Conservation (phyloP, 2,329 filamentous ascomycete genomes). For the Fusarium sp. region DNA sequence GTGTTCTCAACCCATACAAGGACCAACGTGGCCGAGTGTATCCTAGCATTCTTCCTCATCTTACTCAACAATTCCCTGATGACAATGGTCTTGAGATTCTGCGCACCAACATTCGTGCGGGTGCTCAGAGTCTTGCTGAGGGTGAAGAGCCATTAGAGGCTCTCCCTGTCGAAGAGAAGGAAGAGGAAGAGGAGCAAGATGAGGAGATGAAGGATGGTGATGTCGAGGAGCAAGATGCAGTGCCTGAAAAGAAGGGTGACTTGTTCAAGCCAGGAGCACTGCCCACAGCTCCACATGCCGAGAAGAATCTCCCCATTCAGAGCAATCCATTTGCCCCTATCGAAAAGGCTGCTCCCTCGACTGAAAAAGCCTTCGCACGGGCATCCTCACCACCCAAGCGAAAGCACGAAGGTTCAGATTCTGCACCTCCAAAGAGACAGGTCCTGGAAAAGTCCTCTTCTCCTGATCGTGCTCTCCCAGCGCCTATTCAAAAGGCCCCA, state of each 20-base stretch:
- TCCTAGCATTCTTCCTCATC: slow-evolving; percentile 82
- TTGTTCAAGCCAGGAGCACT: slow-evolving; percentile 36
- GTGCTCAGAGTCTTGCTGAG: slow-evolving; percentile 37
- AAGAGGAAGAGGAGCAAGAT: slow-evolving; percentile 53
- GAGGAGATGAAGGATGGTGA: slow-evolving; percentile 51
- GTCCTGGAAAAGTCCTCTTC: slow-evolving; percentile 49
- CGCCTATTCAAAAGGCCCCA: slow-evolving; percentile 26
- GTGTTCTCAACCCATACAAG: slow-evolving; percentile 80
- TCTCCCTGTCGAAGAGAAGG: slow-evolving; percentile 41
- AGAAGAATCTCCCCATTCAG: slow-evolving; percentile 43
- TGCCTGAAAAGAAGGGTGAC: slow-evolving; percentile 24
- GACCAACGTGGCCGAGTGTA: slow-evolving; percentile 70
- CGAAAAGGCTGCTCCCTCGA: slow-evolving; percentile 25
- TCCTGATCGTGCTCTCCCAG: slow-evolving; percentile 22
- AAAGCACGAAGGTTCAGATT: slow-evolving; percentile 52
- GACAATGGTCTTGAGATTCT: slow-evolving; percentile 78
- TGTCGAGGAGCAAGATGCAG: slow-evolving; percentile 49
- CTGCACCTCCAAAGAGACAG: slow-evolving; percentile 52
- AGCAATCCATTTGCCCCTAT: slow-evolving; percentile 51
- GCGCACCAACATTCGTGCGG: slow-evolving; percentile 64
- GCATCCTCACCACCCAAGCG: slow-evolving; percentile 49
- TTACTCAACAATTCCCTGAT: slow-evolving; percentile 71
- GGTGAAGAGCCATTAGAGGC: slow-evolving; percentile 36
- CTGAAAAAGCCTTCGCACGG: slow-evolving; percentile 19
- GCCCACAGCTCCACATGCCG: slow-evolving; percentile 28